Evolutionary conservation across 2,329 filamentous ascomycete genomes (phyloP).

Genomic region (Penicillium vulpinum): DNA sequence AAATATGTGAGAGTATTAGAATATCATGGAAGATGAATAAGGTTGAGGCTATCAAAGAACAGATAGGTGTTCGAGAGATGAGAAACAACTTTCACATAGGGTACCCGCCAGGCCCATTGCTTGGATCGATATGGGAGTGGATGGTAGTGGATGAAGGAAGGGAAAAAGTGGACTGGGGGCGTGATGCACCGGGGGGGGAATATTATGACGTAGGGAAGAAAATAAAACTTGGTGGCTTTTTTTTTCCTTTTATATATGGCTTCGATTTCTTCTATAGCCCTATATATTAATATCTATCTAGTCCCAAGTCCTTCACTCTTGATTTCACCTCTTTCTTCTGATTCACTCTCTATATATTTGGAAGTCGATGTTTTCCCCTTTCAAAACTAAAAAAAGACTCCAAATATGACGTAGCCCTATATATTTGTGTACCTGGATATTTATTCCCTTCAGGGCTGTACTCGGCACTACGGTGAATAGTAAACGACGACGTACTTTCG

Average conservation of each 20-base stretch:
- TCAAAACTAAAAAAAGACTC: not conserved
- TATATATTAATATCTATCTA: too few relatives aligned
- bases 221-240: constrained; percentile 7
- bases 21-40: constrained; percentile 12
- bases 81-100: constrained; percentile 9
- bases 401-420: not conserved
- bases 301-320: not conserved
- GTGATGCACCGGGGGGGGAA: constrained; percentile 28
- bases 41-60: too few relatives aligned
- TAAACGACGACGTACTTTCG: not conserved
- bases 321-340: not conserved
- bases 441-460: too few relatives aligned
- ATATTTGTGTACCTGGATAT: not conserved
- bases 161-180: constrained; percentile 22
- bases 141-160: constrained; percentile 9
- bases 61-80: not conserved
- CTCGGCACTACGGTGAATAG: not conserved
- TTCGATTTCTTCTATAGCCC: not conserved
- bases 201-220: constrained; percentile 36
- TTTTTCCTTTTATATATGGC: not conserved
- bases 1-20: constrained; percentile 4
- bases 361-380: not conserved
- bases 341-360: not conserved
- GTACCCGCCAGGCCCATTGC: constrained; percentile 16
- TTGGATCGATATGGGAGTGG: constrained; percentile 26